Evolutionary conservation across 2,329 filamentous ascomycete species (phyloP).

Genomic region (Saccharata proteae): DNA sequence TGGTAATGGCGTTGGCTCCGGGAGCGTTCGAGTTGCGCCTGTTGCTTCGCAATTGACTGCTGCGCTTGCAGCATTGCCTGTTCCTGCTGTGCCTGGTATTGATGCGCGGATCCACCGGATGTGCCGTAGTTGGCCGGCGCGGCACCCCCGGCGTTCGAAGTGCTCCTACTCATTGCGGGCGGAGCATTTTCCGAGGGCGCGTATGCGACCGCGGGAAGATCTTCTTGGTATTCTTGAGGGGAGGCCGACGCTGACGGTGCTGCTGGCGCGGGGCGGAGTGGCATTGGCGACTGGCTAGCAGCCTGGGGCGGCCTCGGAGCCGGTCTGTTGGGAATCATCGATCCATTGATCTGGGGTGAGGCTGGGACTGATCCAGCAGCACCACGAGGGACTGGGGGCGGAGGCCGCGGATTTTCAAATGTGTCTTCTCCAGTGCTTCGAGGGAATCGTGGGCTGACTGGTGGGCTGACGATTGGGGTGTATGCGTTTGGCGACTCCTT

Average conservation of each 20-base stretch:
- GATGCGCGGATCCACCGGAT: slow-evolving; percentile 22
- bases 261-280: slow-evolving; percentile 46
- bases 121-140: slow-evolving; percentile 14
- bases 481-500: slow-evolving; percentile 13
- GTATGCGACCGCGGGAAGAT: slow-evolving; percentile 30
- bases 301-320: slow-evolving; percentile 70
- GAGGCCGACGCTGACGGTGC: slow-evolving; percentile 32
- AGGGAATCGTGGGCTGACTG: slow-evolving; percentile 75
- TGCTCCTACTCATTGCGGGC: slow-evolving; percentile 21
- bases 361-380: slow-evolving; percentile 33
- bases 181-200: slow-evolving; percentile 27
- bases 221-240: no score
- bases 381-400: slow-evolving; percentile 65
- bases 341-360: slow-evolving; percentile 30
- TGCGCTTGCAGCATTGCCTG: slow-evolving; percentile 71
- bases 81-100: slow-evolving; percentile 64
- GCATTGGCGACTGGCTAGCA: slow-evolving; percentile 33
- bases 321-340: slow-evolving; percentile 65
- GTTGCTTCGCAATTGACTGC: slow-evolving; percentile 47
- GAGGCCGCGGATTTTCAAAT: slow-evolving; percentile 92
- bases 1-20: slow-evolving; percentile 45
- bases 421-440: slow-evolving; percentile 72
- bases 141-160: slow-evolving; percentile 22
- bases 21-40: slow-evolving; percentile 59
- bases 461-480: slow-evolving; percentile 57